Evolutionary conservation across 306 rosid genomes (phyloP).

Genomic region (Benincasa hispida): DNA sequence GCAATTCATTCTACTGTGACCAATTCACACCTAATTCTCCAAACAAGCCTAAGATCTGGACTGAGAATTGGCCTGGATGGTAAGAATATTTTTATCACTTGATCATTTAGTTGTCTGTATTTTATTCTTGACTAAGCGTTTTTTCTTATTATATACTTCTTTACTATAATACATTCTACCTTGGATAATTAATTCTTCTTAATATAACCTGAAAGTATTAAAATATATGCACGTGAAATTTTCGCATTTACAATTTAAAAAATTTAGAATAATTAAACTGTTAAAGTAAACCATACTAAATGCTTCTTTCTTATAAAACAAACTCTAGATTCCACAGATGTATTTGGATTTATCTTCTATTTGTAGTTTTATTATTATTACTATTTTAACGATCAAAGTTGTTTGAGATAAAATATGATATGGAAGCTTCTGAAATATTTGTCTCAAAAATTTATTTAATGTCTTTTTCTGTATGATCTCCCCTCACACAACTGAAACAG

Average conservation of each 20-base stretch:
- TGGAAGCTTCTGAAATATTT: neutral
- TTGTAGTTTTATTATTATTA: neutral
- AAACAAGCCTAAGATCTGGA: slow-evolving; percentile 85
- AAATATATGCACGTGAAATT: neutral
- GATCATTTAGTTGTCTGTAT: neutral
- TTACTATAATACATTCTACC: neutral
- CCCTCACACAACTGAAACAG: neutral
- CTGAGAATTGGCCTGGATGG: slow-evolving; percentile 99
- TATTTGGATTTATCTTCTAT: neutral
- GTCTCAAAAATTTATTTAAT: neutral
- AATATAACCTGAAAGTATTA: neutral
- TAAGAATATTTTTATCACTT: slow-evolving; percentile 20
- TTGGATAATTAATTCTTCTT: neutral
- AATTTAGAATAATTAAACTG: neutral
- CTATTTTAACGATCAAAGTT: neutral
- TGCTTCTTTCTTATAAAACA: neutral
- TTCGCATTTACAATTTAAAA: neutral
- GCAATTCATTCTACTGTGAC: slow-evolving; percentile 88
- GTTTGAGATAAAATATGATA: neutral
- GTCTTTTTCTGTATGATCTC: neutral
- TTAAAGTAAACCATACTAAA: neutral
- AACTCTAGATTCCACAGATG: neutral
- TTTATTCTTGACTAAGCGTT: neutral
- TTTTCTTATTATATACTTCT: neutral
- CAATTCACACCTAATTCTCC: slow-evolving; percentile 74